phyloP scores from a whole-genome alignment of 345 rosid genomes.

The Heritiera littoralis region DNA sequence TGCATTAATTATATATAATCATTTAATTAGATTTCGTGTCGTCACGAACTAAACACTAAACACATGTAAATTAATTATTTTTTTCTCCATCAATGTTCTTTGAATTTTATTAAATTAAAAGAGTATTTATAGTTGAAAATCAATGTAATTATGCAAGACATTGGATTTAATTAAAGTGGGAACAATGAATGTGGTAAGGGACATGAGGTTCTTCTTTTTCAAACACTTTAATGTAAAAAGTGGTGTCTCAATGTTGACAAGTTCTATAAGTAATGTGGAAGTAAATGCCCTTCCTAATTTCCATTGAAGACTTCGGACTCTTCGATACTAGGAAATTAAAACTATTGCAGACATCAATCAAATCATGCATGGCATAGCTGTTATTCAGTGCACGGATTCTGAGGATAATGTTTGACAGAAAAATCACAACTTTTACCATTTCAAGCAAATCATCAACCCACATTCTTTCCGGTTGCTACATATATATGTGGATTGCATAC shows the following conservation, averaged over 20 bases:
- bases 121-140: neutral
- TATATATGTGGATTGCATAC: neutral
- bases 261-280: neutral
- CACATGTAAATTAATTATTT: too few relatives aligned
- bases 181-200: neutral
- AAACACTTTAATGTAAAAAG: neutral
- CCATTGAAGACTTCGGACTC: neutral
- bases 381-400: slow-evolving; percentile 12
- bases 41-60: too few relatives aligned
- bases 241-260: neutral
- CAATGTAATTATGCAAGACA: neutral
- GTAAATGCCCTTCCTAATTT: neutral
- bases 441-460: neutral
- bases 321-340: neutral
- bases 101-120: too few relatives aligned
- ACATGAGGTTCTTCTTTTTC: neutral
- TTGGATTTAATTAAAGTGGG: neutral
- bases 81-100: too few relatives aligned
- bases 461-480: neutral
- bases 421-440: neutral
- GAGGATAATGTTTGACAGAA: neutral
- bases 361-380: neutral
- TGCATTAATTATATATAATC: neutral
- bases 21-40: too few relatives aligned
- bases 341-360: neutral